Base-by-base conservation (phyloP, 169 alveolate genomes). In the Neospora caninum region DNA sequence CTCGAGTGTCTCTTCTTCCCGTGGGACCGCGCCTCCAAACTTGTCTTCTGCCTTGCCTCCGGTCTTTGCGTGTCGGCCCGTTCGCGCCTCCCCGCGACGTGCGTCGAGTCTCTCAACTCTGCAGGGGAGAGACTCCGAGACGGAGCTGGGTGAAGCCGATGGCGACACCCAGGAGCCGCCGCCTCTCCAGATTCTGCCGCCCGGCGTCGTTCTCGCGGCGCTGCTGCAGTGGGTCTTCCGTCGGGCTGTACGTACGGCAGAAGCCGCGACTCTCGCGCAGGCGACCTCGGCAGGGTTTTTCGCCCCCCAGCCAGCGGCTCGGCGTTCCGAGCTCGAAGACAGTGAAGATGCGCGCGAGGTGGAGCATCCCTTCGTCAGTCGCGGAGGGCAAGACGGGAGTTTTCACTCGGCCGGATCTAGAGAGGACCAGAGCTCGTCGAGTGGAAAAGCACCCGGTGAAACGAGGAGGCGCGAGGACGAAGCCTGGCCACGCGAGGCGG, bases 161-260 rank as follows among this genome's bases (percentile, higher is more conserved):
- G 73, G 73, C 16, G 73, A 64, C 73, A 1, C 73, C 1, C 34
- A 64, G 31, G 89, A 82, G 67, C 89, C 89, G 53, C 89, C 89
- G 53, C 69, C 89, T 38, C 89, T 82, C 10, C 89, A 82, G 89
- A 82, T 82, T 82, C 89, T 82, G 42, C 89, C 89, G 31, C 67
- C 89, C 0, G 89, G 89, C 41, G 53, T 82, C 69, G n/a, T 41
- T 20, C 38, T 82, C 34, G 89, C 89, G 18, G n/a, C 89, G 25
- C 67, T 41, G 25, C 64, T 82, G 38, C 89, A 82, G 89, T 82
- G 89, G 89, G 41, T 36, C 67, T 22, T 42, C 54, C 53, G 69
- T 18, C 89, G 89, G 7, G 67, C 41, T 18, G 89, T 78, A 78
- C 86, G 45, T n/a, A n/a, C 89, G 4, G 89, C 89, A 0, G 89